Evolutionary conservation across 371 early-diverging fungal species (phyloP), one percentile per base, ranked within the genome.

Genomic region (Mortierella sp.): DNA sequence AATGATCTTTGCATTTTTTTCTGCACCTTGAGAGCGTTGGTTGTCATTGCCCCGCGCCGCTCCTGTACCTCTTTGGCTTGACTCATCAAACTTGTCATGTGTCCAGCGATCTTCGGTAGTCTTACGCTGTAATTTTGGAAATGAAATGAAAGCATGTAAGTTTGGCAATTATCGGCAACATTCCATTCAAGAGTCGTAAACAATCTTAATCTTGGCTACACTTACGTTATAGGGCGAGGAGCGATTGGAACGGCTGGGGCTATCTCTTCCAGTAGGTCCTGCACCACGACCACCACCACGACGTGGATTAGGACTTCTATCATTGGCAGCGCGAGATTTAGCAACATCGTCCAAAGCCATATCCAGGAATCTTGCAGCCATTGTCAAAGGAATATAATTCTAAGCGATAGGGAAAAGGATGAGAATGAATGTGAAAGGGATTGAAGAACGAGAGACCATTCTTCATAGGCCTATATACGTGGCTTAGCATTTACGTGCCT

Each of bases 291-390:
- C 72, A 13, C 80, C 80, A 36, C 81, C 81, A 11, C 78, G 72
- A 10, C 78, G 60, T 32, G 55, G 58, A 22, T 48, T 65, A 32
- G 81, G 76, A 50, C 75, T 71, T 47, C 69, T 63, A 59, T 68
- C 72, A 66, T 72, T 69, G 58, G 47, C 28, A 16, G 75, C 58
- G 24, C 81, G 81, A 47, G 75, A 75, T 40, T 80, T 80, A 13
- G 68, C 76, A 24, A 80, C 76, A 57, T 80, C 81, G 69, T 80
- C 81, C 62, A 80, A 53, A 3, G 81, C 81, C 81, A 80, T 75
- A 69, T 80, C 81, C 47, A 80, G 63, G 72, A 80, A 80, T 75
- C 76, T 61, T 70, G 81, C 72, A 33, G 81, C 76, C 81, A 80
- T 80, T 57, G 45, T 58, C 41, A 36, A 38, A 43, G 43, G 43